Conservation (phyloP, 805 yeast genomes). For the Candida tammaniensis region DNA sequence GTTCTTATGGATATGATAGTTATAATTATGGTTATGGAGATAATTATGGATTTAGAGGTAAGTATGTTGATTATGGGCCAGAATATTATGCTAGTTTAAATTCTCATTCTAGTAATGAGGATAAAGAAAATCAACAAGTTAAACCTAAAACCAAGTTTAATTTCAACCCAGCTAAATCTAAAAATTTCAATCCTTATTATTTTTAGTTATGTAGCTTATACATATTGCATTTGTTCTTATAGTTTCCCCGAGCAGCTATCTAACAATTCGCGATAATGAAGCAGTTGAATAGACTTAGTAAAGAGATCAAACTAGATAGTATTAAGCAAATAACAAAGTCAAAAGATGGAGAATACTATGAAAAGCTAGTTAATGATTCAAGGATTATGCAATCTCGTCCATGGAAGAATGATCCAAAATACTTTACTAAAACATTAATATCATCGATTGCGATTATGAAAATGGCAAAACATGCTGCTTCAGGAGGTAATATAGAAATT, state of each 20-base stretch:
- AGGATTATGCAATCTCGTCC: slow-evolving; percentile 31
- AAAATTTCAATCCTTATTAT: slow-evolving; percentile 3
- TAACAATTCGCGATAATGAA: background rate
- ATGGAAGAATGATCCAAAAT: slow-evolving; percentile 57
- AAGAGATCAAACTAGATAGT: slow-evolving; percentile 4
- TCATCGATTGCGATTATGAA: slow-evolving; percentile 71
- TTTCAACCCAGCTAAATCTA: slow-evolving; percentile 3
- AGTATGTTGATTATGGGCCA: too few relatives aligned
- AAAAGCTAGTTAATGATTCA: slow-evolving; percentile 2
- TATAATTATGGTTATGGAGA: too few relatives aligned
- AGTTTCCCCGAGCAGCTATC: background rate
- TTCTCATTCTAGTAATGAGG: too few relatives aligned
- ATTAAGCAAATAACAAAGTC: slow-evolving; percentile 3
- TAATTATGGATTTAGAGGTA: too few relatives aligned
- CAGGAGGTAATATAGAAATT: slow-evolving; percentile 85
- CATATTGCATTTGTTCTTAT: background rate
- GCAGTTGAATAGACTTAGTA: slow-evolving; percentile 8
- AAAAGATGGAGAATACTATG: slow-evolving; percentile 10
- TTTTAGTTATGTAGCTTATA: background rate
- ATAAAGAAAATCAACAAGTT: too few relatives aligned
- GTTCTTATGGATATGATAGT: too few relatives aligned
- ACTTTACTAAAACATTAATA: slow-evolving; percentile 59
- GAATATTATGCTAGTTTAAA: too few relatives aligned
- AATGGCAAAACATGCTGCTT: slow-evolving; percentile 75
- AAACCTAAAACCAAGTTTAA: slow-evolving; percentile 1